phyloP scores from a whole-genome alignment of 306 rosid genomes.

The Potentilla sterilis region DNA sequence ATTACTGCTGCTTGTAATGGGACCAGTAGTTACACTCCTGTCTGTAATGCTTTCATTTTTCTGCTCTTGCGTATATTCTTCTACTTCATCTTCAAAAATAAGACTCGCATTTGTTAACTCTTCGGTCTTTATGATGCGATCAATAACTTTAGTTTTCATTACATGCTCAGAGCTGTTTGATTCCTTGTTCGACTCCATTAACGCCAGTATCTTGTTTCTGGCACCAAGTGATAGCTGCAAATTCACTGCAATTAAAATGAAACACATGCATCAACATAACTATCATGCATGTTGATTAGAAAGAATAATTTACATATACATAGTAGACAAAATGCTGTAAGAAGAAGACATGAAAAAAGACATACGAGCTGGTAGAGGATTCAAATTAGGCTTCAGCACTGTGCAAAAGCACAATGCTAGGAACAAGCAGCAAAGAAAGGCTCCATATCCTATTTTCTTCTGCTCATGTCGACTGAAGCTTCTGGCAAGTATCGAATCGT shows the following conservation, averaged over 20 bases:
- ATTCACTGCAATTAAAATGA: constrained; percentile 48
- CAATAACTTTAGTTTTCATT: constrained; percentile 32
- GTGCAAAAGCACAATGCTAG: constrained; percentile 58
- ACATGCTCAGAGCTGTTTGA: constrained; percentile 30
- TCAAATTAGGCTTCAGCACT: constrained; percentile 62
- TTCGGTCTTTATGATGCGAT: neutral
- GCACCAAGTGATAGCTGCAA: constrained; percentile 42
- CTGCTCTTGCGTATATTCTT: neutral
- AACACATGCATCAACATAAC: neutral
- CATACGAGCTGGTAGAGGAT: constrained; percentile 64
- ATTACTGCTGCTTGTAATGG: neutral
- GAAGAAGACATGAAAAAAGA: constrained; percentile 7
- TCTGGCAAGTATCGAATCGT: constrained; percentile 61
- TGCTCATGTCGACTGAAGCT: constrained; percentile 83
- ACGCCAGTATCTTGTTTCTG: constrained; percentile 50
- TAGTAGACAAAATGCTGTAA: neutral
- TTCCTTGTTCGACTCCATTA: constrained; percentile 48
- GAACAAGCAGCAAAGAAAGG: constrained; percentile 55
- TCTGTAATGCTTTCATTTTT: neutral
- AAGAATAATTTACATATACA: neutral
- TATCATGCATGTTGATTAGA: neutral
- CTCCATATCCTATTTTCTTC: constrained; percentile 74
- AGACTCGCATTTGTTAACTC: neutral
- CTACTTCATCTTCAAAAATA: neutral
- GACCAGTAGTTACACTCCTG: neutral